Evolutionary conservation across 2,329 filamentous ascomycete species (phyloP), one percentile per base, ranked within the genome.

Genomic region (Hymenoscyphus repandus): DNA sequence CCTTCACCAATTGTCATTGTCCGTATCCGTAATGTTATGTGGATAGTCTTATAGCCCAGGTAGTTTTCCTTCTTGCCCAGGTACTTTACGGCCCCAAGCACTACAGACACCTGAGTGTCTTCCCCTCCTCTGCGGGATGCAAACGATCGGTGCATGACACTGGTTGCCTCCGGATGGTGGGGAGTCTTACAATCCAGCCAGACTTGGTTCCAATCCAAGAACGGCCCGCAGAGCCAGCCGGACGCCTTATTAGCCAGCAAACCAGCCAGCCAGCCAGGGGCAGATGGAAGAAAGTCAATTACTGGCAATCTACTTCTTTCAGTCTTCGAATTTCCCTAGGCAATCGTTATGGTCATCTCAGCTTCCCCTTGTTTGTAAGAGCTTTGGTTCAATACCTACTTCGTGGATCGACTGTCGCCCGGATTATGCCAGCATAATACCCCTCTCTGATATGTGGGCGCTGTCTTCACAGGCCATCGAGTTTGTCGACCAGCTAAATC

Each of bases 401-500:
- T 36, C 27, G 22, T 15, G 17, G 30, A 6, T 20, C 31, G 36
- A 31, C 27, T 50, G 33, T 41, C 34, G 15, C 20, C 11, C 32
- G 38, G 9, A 40, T 6, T 12, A 15, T 44, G 15, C 17, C 34
- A 18, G 30, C 36, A 46, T 49, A 41, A 46, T 22, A 45, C 42
- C 18, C 39, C 49, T 54, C 47, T 46, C 43, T 11, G 27, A 30
- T n/a, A n/a, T 47, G 11, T 30, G 42, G 30, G 34, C 44, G 45
- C 40, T 47, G 36, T 18, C 22, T 32, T 33, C 34, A 47, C 40
- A 43, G 43, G 42, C 44, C 47, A 52, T 49, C 38, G 43, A 15
- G 31, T 42, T 38, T 52, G 18, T 40, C 36, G 51, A 50, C 48
- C 45, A 54, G 37, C 51, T 47, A 55, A 55, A 50, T 40, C 15